These are phyloP conservation scores for Trichomonas tenax DNA, from an alignment of 208 protist genomes.

Conservation along the genomic window DNA sequence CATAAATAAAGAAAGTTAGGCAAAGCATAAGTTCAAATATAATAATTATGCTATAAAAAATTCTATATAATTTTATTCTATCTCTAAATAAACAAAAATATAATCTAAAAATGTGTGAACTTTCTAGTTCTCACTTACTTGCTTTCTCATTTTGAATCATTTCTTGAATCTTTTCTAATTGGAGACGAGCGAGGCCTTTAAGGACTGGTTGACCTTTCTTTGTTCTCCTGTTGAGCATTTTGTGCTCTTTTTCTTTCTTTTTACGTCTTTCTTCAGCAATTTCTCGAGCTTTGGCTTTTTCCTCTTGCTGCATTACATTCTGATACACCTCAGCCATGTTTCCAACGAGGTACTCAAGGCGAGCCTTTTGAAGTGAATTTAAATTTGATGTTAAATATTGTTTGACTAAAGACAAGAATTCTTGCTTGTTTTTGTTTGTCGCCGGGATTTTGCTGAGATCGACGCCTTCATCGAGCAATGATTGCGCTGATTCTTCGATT, in stretches of 20 bases:
- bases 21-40: too few species aligned
- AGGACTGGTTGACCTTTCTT: slow-evolving; percentile 5
- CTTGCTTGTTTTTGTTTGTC: background rate
- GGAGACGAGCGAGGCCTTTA: background rate
- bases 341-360: background rate
- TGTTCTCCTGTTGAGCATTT: background rate
- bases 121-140: too few species aligned
- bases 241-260: background rate
- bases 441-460: background rate
- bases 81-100: too few species aligned
- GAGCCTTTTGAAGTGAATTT: background rate
- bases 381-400: background rate
- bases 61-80: too few species aligned
- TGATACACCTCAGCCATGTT: background rate
- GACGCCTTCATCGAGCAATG: background rate
- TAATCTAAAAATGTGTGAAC: too few species aligned
- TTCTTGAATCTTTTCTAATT: background rate
- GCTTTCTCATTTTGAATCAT: background rate
- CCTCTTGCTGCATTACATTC: background rate
- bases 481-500: background rate
- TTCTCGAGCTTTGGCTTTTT: background rate
- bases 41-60: too few species aligned
- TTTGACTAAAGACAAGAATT: background rate
- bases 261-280: background rate
- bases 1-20: too few species aligned